Base-by-base conservation (phyloP, 2,329 filamentous ascomycete genomes). In the Incumbomyces delicatus region DNA sequence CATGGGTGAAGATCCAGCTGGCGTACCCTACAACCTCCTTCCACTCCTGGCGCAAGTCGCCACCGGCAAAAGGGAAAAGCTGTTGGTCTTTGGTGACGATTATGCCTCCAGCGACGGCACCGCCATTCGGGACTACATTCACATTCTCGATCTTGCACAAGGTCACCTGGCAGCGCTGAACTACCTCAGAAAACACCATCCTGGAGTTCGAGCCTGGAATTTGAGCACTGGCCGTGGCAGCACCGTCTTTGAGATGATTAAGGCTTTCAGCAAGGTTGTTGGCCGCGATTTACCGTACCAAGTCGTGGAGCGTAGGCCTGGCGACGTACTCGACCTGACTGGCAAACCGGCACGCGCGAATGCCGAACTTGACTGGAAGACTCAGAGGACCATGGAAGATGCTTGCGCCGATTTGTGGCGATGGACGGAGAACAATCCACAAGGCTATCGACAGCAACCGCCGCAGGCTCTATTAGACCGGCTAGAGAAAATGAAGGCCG, bases 1-100 rank as follows among this genome's bases (percentile, higher is more conserved):
- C 66, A 95, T 98, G 88, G 92, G 92, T 58, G 92, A 98, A 72
- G 92, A 98, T 67, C 92, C 92, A 38, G 83, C 94, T 65, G 92
- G 92, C 50, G 80, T 95, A 17, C 92, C 92, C 1, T 96, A 87
- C 76, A 98, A 98, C 73, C 76, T 98, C 53, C 80, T 98, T 36
- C 92, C 92, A 14, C 75, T 98, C 50, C 78, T 98, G 18, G 92
- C 90, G 47, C 89, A 96, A 72, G 92, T 98, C 37, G 92, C 92
- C 12, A 94, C 92, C 27, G 92, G 92, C 58, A 88, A 95, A 64
- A 80, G 90, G 55, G 86, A 94, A 62, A 95, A 95, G 75, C 76
- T 98, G 43, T 71, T 95, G 50, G 88, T 98, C 10, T 98, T 94
- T 63, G 92, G 92, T 53, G 84, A 95, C 57, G 89, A 98, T 73